Evolutionary conservation across 225 moss, liverwort and hornwort species (phyloP), one percentile per base, ranked within the genome.

Genomic region (Thuidium tamariscinum): DNA sequence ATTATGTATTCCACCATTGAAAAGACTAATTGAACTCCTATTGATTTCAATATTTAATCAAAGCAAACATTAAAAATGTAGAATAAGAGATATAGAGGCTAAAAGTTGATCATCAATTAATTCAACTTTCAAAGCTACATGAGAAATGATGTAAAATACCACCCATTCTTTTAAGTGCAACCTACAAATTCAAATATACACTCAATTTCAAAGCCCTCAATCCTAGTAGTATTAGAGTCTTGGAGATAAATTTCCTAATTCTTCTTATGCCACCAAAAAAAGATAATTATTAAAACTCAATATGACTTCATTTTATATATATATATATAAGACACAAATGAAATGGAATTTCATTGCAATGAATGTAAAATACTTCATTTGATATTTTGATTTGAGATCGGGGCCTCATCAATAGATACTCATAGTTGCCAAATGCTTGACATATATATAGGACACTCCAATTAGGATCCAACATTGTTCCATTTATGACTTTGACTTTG

Each of bases 81-180:
- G 2, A 74, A 74, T 5, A 49, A 34, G 12, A 49, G 3, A 20
- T 11, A 74, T 1, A 0, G 19, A 34, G 7, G 7, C 0, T 34
- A 0, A 3, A 49, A 49, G 13, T 74, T 74, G 1, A 7, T 49
- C 7, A 46, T 21, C 3, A 49, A 3, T 34, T 49, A 2, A 21
- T 51, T 1, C 16, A 36, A 25, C 25, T 36, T 76, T 23, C 7
- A 76, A n/a, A 76, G 21, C 20, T 74, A 7, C 10, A 9, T 54
- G 7, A 11, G 9, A 22, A 51, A 5, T 0, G 0, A 22, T 0
- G 1, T 6, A 4, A 76, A 54, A 16, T 9, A 36, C 9, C 37
- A 17, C 10, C 22, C 10, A 55, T 16, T 55, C 10, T n/a, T 26
- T 16, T 10, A 3, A 0, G 12, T n/a, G 0, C n/a, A 52, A 25